Conservation (phyloP, 805 yeast species). For the Candida golubevii region DNA sequence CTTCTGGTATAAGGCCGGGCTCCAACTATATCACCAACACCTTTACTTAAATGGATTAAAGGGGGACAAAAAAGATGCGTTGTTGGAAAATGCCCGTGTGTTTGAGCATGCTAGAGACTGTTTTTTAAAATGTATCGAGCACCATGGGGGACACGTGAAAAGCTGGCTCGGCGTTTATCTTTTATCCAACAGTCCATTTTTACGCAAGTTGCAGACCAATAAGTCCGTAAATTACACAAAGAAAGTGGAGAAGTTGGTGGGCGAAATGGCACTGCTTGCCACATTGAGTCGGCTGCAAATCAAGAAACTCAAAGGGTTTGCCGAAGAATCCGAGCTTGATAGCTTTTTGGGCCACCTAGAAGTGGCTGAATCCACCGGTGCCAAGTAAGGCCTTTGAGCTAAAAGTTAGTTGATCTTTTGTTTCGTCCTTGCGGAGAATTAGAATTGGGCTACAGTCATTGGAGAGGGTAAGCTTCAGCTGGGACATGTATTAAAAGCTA, state of each 20-base stretch:
- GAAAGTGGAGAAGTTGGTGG: conserved; percentile 20
- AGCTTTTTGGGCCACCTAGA: too few species aligned
- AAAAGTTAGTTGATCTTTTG: too few species aligned
- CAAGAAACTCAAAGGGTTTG: conserved; percentile 10
- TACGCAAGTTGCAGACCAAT: conserved; percentile 15
- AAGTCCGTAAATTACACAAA: conserved; percentile 15
- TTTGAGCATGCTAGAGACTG: conserved; percentile 38
- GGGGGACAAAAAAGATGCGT: conserved; percentile 27
- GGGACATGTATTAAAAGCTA: neutral
- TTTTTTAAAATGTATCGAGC: conserved; percentile 69
- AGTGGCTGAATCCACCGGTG: too few species aligned
- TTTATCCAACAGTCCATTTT: conserved; percentile 17
- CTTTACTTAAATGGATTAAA: conserved; percentile 16
- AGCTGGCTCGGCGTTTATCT: conserved; percentile 70
- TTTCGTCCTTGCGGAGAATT: too few species aligned
- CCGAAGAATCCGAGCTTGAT: too few species aligned
- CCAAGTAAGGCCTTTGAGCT: too few species aligned
- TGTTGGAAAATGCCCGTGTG: conserved; percentile 22
- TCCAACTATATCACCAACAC: conserved; percentile 28
- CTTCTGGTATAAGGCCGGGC: conserved; percentile 59
- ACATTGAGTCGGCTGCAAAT: conserved; percentile 20
- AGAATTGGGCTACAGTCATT: too few species aligned
- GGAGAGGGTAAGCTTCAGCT: neutral
- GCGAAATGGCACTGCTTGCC: conserved; percentile 22
- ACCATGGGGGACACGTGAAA: conserved; percentile 61